These are phyloP conservation scores for Porcisia deanei DNA, from an alignment of 208 protist species.

Conservation along the genomic window DNA sequence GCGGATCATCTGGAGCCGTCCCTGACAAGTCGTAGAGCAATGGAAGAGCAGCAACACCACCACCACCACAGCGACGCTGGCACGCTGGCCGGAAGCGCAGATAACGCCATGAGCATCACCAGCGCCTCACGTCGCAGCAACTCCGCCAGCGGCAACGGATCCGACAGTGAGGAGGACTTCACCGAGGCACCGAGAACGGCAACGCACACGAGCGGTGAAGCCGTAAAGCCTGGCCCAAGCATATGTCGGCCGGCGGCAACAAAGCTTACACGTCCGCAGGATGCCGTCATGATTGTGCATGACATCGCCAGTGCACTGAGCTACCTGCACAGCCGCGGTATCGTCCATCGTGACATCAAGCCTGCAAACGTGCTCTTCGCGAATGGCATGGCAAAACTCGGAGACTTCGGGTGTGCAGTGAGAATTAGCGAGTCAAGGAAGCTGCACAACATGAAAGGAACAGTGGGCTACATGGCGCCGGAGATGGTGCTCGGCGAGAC, in stretches of 20 bases:
- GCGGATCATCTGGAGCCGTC: conserved; percentile 32
- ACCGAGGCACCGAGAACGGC: not conserved
- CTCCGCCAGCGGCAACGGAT: conserved; percentile 9
- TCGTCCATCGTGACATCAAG: conserved; percentile 89
- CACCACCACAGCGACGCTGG: not conserved
- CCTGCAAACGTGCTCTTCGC: conserved; percentile 81
- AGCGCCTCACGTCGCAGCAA: conserved; percentile 12
- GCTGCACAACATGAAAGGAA: conserved; percentile 80
- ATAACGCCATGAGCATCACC: conserved; percentile 15
- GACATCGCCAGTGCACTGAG: conserved; percentile 67
- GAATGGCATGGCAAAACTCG: conserved; percentile 75
- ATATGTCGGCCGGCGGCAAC: not conserved
- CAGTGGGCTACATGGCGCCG: conserved; percentile 83
- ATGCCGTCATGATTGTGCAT: conserved; percentile 68
- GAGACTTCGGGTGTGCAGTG: conserved; percentile 76
- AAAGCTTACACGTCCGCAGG: conserved; percentile 30
- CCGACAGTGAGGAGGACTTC: conserved; percentile 4
- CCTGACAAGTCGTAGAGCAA: conserved; percentile 13
- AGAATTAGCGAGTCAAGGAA: conserved; percentile 41
- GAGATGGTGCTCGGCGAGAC: conserved; percentile 83
- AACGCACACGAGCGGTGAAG: not conserved
- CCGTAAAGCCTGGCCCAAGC: not conserved
- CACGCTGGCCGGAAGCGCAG: not conserved
- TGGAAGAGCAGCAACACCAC: conserved; percentile 15
- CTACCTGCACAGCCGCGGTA: conserved; percentile 68